Conservation (phyloP, 2,329 filamentous ascomycete genomes). For the Penicillium italicum region DNA sequence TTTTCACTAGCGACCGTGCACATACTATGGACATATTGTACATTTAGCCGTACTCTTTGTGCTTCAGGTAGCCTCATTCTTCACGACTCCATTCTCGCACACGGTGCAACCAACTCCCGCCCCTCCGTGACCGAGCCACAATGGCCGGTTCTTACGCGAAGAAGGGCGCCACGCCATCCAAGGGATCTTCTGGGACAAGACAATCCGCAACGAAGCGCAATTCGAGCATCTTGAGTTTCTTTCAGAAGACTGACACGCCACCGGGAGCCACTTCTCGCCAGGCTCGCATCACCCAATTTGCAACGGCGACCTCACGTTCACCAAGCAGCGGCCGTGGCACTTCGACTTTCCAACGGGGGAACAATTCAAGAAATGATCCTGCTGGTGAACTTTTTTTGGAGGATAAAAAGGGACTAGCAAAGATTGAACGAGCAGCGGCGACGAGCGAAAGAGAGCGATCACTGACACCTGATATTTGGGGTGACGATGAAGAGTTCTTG, state of each 20-base stretch:
- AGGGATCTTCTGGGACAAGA: conserved; percentile 12
- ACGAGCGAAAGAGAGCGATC: conserved; percentile 19
- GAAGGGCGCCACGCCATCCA: conserved; percentile 28
- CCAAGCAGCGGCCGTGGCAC: conserved; percentile 30
- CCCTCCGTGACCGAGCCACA: neutral
- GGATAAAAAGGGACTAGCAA: conserved; percentile 26
- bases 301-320: conserved; percentile 23
- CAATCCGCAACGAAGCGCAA: conserved; percentile 44
- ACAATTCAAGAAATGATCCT: conserved; percentile 11
- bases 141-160: conserved; percentile 27
- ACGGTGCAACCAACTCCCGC: neutral
- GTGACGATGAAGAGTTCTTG: conserved; percentile 20
- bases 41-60: neutral
- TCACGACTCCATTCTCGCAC: neutral
- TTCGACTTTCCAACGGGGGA: conserved; percentile 10
- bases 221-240: conserved; percentile 69
- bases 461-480: conserved; percentile 35
- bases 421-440: conserved; percentile 1
- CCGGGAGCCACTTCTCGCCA: conserved; percentile 48
- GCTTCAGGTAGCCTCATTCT: neutral
- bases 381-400: conserved; percentile 36
- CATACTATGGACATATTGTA: conserved; percentile 10
- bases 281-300: conserved; percentile 53
- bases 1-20: neutral
- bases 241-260: conserved; percentile 62